These are phyloP conservation scores for Aegilops tauschii DNA, from an alignment of 176 grass and related monocot species.

Conservation along the genomic window DNA sequence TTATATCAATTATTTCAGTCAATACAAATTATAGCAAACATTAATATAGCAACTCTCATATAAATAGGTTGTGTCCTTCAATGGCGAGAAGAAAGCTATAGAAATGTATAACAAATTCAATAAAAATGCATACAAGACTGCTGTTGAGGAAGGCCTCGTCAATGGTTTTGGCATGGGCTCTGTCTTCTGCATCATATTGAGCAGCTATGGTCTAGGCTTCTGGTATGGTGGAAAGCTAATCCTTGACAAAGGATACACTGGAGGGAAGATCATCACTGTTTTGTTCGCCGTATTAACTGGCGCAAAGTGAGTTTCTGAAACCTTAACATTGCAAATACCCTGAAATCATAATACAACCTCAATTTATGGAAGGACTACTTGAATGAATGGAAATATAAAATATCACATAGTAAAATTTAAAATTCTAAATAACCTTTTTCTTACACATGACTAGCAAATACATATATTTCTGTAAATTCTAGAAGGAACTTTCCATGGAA, in stretches of 20 bases:
- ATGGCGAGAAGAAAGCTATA: slow-evolving; percentile 58
- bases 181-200: too few relatives aligned
- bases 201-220: too few relatives aligned
- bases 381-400: neutral
- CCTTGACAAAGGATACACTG: too few relatives aligned
- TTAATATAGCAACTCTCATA: slow-evolving; percentile 6
- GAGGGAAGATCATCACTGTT: too few relatives aligned
- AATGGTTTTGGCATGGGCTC: too few relatives aligned
- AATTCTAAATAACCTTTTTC: slow-evolving; percentile 1
- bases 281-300: too few relatives aligned
- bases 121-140: too few relatives aligned
- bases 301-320: too few relatives aligned
- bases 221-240: too few relatives aligned
- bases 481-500: neutral
- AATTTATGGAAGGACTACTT: neutral
- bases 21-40: neutral
- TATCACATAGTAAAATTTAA: neutral
- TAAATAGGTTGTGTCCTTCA: slow-evolving; percentile 70
- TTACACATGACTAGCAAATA: neutral
- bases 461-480: neutral
- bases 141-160: too few relatives aligned
- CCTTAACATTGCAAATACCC: neutral
- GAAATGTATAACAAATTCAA: slow-evolving; percentile 47
- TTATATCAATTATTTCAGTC: neutral
- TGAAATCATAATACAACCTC: neutral